These are phyloP conservation scores for Candida namnaoensis DNA, from an alignment of 805 yeast genomes.

Conservation along the genomic window DNA sequence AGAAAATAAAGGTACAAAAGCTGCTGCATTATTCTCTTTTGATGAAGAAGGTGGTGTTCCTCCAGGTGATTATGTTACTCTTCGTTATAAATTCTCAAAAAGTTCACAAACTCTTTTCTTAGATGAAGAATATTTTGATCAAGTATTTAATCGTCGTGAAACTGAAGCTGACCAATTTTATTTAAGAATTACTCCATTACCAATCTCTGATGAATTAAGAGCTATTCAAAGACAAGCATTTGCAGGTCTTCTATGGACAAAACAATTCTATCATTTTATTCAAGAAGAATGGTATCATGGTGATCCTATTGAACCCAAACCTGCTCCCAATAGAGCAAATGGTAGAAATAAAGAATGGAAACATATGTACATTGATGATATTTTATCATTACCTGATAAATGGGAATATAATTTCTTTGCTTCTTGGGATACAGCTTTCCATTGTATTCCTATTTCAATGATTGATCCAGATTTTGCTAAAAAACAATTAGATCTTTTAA, in stretches of 20 bases:
- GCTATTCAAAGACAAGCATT: conserved; percentile 88
- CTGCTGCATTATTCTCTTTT: conserved; percentile 77
- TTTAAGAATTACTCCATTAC: conserved; percentile 81
- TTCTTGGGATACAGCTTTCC: conserved; percentile 96
- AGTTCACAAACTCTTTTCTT: conserved; percentile 30
- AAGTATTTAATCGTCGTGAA: conserved; percentile 57
- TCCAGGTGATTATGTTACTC: conserved; percentile 78
- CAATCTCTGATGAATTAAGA: conserved; percentile 70
- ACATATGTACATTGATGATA: conserved; percentile 81
- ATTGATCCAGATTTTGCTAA: conserved; percentile 90
- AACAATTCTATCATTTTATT: conserved; percentile 82
- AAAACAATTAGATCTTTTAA: conserved; percentile 73
- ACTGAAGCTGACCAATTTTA: conserved; percentile 91
- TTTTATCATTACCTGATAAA: conserved; percentile 85
- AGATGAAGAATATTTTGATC: conserved; percentile 71
- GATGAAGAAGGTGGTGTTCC: conserved; percentile 74
- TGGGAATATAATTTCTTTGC: conserved; percentile 97
- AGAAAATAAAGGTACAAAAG: conserved; percentile 63
- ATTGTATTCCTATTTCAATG: conserved; percentile 87
- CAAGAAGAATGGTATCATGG: conserved; percentile 85
- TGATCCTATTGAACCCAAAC: conserved; percentile 74
- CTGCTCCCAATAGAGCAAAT: conserved; percentile 72
- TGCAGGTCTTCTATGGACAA: conserved; percentile 90
- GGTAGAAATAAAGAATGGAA: conserved; percentile 89
- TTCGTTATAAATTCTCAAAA: conserved; percentile 64